Base-by-base conservation (phyloP, 73 alveolate species). In the Effrenium voratum region DNA sequence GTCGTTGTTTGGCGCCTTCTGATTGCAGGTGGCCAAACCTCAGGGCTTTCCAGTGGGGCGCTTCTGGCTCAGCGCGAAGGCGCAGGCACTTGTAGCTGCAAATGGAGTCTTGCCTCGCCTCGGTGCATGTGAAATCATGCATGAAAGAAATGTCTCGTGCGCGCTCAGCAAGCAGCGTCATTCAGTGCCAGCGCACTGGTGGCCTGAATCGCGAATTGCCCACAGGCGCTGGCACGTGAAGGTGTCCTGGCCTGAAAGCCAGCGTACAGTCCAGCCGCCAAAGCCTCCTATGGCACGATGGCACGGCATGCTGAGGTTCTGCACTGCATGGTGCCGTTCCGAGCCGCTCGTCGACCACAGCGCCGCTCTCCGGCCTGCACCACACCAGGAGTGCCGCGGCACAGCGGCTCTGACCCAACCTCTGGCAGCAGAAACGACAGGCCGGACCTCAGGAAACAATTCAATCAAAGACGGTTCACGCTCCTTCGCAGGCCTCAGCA, bases 61-160 rank as follows among this genome's bases (percentile, higher is more conserved):
- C 13, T 49, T 24, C 30, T n/a, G 92, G 45, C 79, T 66, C 43
- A 1, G 12, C n/a, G n/a, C 63, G 32, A 36, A 49, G 88, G 46
- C 43, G 4, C 97, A 5, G n/a, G 57, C 97, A 90, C 66, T 90
- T 90, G 97, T 90, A 90, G 57, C 86, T 40, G 59, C 97, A 90
- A 76, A 90, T 90, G 32, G 97, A 90, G 38, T 90, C 97, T 47
- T 68, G 83, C 41, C 97, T 66, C 16, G 97, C 97, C 97, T 90
- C 41, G 26, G 60, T 38, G 10, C 45, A 36, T 22, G 32, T 26
- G 36, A 3, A 19, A 52, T 8, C 63, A 52, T 8, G 63, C 63
- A 12, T 52, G 26, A 52, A 52, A 19, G 19, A 52, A 19, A 52
- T 12, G 52, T 5, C 30, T 24, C 34, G 85, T 75, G 55, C 55